Evolutionary conservation across 2,329 filamentous ascomycete species (phyloP), one percentile per base, ranked within the genome.

Genomic region (Pseudogymnoascus sp.): DNA sequence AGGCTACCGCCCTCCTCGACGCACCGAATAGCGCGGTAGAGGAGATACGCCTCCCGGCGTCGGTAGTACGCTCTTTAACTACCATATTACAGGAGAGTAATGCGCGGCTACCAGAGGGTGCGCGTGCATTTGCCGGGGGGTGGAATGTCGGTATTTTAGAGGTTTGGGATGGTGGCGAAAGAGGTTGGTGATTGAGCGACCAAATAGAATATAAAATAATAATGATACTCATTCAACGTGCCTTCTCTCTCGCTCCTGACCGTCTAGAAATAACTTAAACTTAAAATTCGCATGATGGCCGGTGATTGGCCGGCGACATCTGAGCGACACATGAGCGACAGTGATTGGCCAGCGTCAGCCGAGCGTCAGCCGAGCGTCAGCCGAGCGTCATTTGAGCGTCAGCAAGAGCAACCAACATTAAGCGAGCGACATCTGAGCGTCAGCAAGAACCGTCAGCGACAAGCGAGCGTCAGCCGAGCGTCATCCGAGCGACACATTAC

Each of bases 71-170:
- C 4, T 74, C 75, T 31, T 72, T 87, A 5, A 66, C 72, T 1
- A 64, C 68, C 5, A 74, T 72, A 8, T 73, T 91, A 27, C 69
- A 75, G 9, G 69, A 69, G 6, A 85, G 81, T 65, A 82, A 78
- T 36, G 42, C 64, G 2, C 69, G 84, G 13, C 70, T 90, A 7
- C 87, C 87, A 1, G 70, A 66, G 0, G 75, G 75, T 7, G 83
- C 87, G 63, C 78, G 83, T 62, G 74, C 68, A 29, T 88, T 89
- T 66, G 78, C 82, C 69, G 45, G 45, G 8, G 82, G 80, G n/a
- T 91, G 87, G 87, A 79, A 80, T 27, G 84, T 90, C 4, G 86
- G 85, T 1, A 70, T 90, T 15, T 69, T 90, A 63, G 78, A 81
- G 65, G 76, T 80, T 63, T 86, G 81, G 73, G 72, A 76, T 63